phyloP scores from a whole-genome alignment of 768 basidiomycete species.

The Lyophyllum atratum region DNA sequence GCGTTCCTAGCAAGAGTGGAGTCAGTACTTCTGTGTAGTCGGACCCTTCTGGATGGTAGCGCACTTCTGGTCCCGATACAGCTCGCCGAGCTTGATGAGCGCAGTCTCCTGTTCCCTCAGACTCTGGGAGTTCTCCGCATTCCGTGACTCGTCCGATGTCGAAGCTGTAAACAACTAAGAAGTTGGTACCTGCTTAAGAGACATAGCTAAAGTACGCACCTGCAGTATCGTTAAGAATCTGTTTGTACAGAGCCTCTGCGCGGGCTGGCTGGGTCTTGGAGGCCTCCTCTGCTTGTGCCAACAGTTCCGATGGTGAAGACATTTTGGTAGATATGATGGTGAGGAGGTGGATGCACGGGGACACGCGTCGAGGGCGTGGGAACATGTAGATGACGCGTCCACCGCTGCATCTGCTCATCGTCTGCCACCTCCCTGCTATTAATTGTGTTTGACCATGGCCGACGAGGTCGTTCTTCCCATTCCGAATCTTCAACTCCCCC shows the following conservation, averaged over 20 bases:
- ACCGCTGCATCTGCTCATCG: neutral
- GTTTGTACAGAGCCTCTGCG: constrained; percentile 76
- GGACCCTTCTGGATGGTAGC: constrained; percentile 24
- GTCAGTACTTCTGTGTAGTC: neutral
- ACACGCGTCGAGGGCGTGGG: constrained; percentile 37
- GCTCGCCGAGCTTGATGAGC: constrained; percentile 80
- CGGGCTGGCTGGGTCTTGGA: constrained; percentile 51
- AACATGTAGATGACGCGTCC: constrained; percentile 38
- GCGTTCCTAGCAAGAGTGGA: constrained; percentile 61
- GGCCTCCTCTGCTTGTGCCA: constrained; percentile 58
- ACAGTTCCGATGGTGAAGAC: constrained; percentile 41
- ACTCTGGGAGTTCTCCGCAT: constrained; percentile 51
- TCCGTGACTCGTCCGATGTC: constrained; percentile 31
- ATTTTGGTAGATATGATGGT: constrained; percentile 18
- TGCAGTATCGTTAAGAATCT: constrained; percentile 53
- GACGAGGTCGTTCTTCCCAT: constrained; percentile 85
- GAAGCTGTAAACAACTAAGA: constrained; percentile 21
- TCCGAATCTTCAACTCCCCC: constrained; percentile 82
- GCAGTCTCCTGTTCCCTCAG: constrained; percentile 85
- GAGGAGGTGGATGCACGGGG: constrained; percentile 5
- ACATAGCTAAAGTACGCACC: constrained; percentile 24
- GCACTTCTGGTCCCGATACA: constrained; percentile 81
- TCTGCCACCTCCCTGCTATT: constrained; percentile 10
- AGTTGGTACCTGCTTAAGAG: neutral
- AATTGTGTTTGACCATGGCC: constrained; percentile 53